Evolutionary conservation across 2,329 filamentous ascomycete species (phyloP), one percentile per base, ranked within the genome.

Genomic region (Aureobasidium subglaciale): DNA sequence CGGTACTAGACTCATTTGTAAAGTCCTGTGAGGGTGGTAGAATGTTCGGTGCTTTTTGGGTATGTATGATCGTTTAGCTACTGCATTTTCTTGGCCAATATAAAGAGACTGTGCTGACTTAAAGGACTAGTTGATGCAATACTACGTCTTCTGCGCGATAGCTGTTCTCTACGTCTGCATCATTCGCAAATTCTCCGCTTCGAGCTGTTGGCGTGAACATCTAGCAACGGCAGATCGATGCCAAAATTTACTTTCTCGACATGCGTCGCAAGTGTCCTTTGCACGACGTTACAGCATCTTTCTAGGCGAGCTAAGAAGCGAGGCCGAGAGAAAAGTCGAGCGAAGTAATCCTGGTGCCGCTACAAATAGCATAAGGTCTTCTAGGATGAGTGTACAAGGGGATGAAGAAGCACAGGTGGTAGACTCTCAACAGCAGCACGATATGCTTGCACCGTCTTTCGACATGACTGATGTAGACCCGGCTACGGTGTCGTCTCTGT

Each of bases 41-140:
- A 16, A 56, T 56, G 32, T 49, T 38, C 16, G 42, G 43, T 18
- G 41, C 42, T 15, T 48, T 56, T 29, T 56, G 54, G 42, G 54
- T 56, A 30, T 5, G 24, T 56, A n/a, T 24, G n/a, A n/a, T n/a
- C 6, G 3, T 40, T 25, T 7, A 10, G 9, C n/a, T n/a, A n/a
- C n/a, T n/a, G n/a, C n/a, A n/a, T n/a, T n/a, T n/a, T n/a, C n/a
- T n/a, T n/a, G n/a, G n/a, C n/a, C n/a, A n/a, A n/a, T n/a, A n/a
- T n/a, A n/a, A n/a, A n/a, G n/a, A n/a, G n/a, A n/a, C n/a, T n/a
- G n/a, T n/a, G 13, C 16, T 35, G 24, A 35, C 43, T 5, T 16
- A 27, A n/a, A 16, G 10, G 11, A 18, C 34, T n/a, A 56, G 54
- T 34, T 49, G 22, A 40, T 43, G 7, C 43, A 48, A 32, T 56